A percentile compares a stretch with the other conserved stretches of the same genome.
Evolutionary conservation across 768 basidiomycete genomes (phyloP).

Genomic region (Amyloporia xantha): DNA sequence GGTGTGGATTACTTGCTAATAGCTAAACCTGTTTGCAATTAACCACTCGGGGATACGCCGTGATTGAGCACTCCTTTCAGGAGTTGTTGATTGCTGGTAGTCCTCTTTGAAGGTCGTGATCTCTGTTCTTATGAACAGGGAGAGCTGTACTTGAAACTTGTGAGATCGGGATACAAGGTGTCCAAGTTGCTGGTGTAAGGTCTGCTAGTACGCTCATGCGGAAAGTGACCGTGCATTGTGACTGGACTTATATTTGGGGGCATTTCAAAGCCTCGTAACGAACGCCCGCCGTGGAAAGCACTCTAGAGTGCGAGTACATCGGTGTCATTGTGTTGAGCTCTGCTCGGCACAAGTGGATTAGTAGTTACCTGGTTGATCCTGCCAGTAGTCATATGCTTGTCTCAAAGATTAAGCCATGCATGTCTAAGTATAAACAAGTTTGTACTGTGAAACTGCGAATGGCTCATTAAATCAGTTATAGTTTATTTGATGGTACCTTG

Average conservation of each 20-base stretch:
- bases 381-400: slow-evolving; percentile 83
- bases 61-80: slow-evolving; percentile 17
- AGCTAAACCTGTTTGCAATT: slow-evolving; percentile 27
- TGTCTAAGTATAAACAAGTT: slow-evolving; percentile 71
- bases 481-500: slow-evolving; percentile 72
- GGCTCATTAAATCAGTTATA: slow-evolving; percentile 82
- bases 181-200: slow-evolving; percentile 21
- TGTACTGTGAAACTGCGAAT: slow-evolving; percentile 76
- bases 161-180: slow-evolving; percentile 42
- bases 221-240: slow-evolving; percentile 13
- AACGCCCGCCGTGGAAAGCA: slow-evolving; percentile 13
- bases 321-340: slow-evolving; percentile 8
- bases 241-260: slow-evolving; percentile 14
- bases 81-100: slow-evolving; percentile 22
- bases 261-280: slow-evolving; percentile 15
- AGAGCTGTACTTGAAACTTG: slow-evolving; percentile 33
- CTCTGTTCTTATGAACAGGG: slow-evolving; percentile 24
- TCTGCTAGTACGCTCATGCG: slow-evolving; percentile 11
- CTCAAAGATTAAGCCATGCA: slow-evolving; percentile 82
- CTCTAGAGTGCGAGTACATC: slow-evolving; percentile 10
- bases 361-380: slow-evolving; percentile 82
- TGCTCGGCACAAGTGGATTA: slow-evolving; percentile 28
- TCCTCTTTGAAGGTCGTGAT: slow-evolving; percentile 29
- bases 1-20: slow-evolving; percentile 33
- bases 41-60: slow-evolving; percentile 30